Percentiles rank a stretch among this genome's conserved stretches.
Evolutionary conservation across 257 asterid species (phyloP).

Genomic region (Solanum chaucha): DNA sequence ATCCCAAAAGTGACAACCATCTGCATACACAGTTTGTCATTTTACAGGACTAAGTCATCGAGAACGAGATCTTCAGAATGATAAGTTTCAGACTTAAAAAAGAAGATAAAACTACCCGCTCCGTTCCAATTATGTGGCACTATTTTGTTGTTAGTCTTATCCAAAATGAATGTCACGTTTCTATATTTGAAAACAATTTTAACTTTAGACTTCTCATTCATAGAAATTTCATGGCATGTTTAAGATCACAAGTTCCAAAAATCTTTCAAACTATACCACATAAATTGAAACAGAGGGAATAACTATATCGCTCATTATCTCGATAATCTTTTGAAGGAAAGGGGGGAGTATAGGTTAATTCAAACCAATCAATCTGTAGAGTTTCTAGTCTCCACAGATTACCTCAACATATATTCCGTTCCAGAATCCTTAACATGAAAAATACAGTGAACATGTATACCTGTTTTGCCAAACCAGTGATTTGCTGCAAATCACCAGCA

Average conservation of each 20-base stretch:
- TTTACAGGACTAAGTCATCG: background rate
- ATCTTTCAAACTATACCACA: background rate
- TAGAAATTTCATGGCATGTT: background rate
- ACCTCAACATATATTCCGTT: background rate
- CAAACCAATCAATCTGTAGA: background rate
- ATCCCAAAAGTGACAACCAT: conserved; percentile 95
- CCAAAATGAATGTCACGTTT: background rate
- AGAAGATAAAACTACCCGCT: background rate
- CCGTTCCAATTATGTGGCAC: background rate
- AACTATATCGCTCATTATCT: background rate
- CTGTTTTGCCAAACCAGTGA: conserved; percentile 91
- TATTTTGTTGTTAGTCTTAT: background rate
- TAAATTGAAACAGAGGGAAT: background rate
- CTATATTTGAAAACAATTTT: background rate
- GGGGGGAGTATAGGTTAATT: background rate
- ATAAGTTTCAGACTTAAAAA: background rate
- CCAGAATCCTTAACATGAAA: background rate
- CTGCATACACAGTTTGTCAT: conserved; percentile 12
- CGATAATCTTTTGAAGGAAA: background rate
- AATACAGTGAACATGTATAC: conserved; percentile 11
- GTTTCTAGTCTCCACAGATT: background rate
- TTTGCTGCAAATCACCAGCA: conserved; percentile 94
- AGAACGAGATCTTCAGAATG: background rate
- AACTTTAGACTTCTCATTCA: background rate
- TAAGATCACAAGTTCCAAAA: background rate